Base-by-base conservation (phyloP, 1,284 basidiomycete species). In the Porodaedalea pini region DNA sequence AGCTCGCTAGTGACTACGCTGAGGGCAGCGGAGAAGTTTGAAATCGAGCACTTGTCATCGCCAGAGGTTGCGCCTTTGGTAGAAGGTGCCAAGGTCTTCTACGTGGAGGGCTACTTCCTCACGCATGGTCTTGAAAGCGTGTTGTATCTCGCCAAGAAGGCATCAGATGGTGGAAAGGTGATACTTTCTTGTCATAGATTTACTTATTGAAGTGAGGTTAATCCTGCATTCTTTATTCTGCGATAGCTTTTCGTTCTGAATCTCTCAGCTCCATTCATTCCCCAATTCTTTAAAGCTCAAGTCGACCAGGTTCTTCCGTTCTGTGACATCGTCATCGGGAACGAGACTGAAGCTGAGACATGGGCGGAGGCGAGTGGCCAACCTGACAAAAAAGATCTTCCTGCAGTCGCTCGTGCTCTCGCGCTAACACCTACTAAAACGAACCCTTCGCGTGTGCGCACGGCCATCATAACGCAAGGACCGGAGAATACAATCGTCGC, bases 51-150 rank as follows among this genome's bases (percentile, higher is more conserved):
- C 75, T 80, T 98, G 54, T 77, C 81, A 27, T 88, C 90, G n/a
- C 78, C 86, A 27, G 76, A 80, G 62, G 86, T 98, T 61, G 85
- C 92, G 49, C 79, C 86, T 48, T 78, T 93, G 61, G 79, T 98
- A 67, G 80, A 90, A 29, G 80, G 76, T 53, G 95, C 95, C 58
- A 88, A 91, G 69, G 83, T 86, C 71, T 97, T 86, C 78, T 99
- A 99, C 79, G 85, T 98, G 61, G 97, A 94, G 67, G 96, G 97
- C 17, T 99, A 90, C 80, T 98, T 99, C 85, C 82, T 99, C 63
- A 97, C 96, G 21, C 96, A 99, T 71, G 95, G 95, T 54, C 70
- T 84, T 59, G 86, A 88, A 65, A 83, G 82, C 56, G 86, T 86
- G 41, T 72, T 94, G 50, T 79, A 88, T 64, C 71, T 99, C 56